phyloP scores from a whole-genome alignment of 352 stramenopile genomes.

The Globisporangium perplexum region DNA sequence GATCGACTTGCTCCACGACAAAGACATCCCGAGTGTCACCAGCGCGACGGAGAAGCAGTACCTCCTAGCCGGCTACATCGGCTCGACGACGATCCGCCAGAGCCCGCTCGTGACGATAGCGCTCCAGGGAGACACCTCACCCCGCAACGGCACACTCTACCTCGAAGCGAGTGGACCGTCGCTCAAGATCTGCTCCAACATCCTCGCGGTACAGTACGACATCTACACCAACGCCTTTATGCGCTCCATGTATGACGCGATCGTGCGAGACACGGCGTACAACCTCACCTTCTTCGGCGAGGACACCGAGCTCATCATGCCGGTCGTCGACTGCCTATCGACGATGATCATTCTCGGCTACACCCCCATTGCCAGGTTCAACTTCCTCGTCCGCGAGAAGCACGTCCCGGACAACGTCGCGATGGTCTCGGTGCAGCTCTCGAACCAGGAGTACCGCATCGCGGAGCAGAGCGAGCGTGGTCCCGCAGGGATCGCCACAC shows the following conservation, averaged over 20 bases:
- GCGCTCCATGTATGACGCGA: slow-evolving; percentile 16
- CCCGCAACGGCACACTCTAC: slow-evolving; percentile 25
- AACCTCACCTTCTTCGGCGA: slow-evolving; percentile 21
- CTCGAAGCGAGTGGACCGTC: slow-evolving; percentile 22
- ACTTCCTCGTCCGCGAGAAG: slow-evolving; percentile 24
- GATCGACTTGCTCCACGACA: slow-evolving; percentile 4
- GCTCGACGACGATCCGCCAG: slow-evolving; percentile 18
- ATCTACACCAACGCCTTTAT: slow-evolving; percentile 37
- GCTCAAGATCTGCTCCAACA: slow-evolving; percentile 1
- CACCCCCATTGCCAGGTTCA: slow-evolving; percentile 16
- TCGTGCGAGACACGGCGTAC: slow-evolving; percentile 25
- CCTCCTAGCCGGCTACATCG: slow-evolving; percentile 26
- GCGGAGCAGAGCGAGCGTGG: slow-evolving; percentile 14
- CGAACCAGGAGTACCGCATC: slow-evolving; percentile 28
- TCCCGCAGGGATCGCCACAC: slow-evolving; percentile 17
- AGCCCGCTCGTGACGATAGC: slow-evolving; percentile 23
- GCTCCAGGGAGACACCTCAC: slow-evolving; percentile 22
- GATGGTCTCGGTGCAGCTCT: slow-evolving; percentile 21
- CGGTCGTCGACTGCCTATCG: slow-evolving; percentile 37
- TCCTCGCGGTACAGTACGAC: neutral
- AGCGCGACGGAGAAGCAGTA: slow-evolving; percentile 11
- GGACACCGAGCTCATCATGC: slow-evolving; percentile 31
- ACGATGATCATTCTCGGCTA: slow-evolving; percentile 15
- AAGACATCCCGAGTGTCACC: slow-evolving; percentile 11
- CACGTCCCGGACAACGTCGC: slow-evolving; percentile 12